phyloP scores from a whole-genome alignment of 306 rosid genomes.

The Prunus dulcis region DNA sequence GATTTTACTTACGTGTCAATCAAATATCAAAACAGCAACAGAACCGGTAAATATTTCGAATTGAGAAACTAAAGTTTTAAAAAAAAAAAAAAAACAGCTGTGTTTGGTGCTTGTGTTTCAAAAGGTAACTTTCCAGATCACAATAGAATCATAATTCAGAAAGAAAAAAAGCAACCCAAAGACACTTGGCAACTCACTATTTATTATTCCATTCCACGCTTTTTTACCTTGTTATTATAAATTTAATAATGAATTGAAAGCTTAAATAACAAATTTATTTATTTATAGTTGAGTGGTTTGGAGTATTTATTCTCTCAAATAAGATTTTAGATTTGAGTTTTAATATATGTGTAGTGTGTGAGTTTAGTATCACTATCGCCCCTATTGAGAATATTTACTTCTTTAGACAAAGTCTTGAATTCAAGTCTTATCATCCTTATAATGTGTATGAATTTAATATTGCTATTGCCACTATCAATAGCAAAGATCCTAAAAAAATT shows the following conservation, averaged over 20 bases:
- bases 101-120: background rate
- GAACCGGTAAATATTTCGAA: background rate
- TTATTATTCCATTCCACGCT: background rate
- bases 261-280: too few relatives aligned
- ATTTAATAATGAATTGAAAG: too few relatives aligned
- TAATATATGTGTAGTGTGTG: rapidly evolving
- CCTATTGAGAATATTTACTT: too few relatives aligned
- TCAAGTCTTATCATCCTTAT: too few relatives aligned
- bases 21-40: background rate
- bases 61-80: background rate
- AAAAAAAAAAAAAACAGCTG: too few relatives aligned
- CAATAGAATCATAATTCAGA: background rate
- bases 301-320: too few relatives aligned
- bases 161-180: background rate
- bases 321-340: rapidly evolving
- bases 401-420: rapidly evolving
- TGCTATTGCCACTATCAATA: rapidly evolving
- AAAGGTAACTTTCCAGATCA: background rate
- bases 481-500: rapidly evolving
- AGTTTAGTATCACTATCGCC: too few relatives aligned
- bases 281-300: rapidly evolving
- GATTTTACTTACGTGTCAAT: too few relatives aligned
- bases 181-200: background rate
- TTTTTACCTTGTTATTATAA: background rate
- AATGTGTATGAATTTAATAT: rapidly evolving